Evolutionary conservation across 2,329 filamentous ascomycete species (phyloP).

Genomic region (Ophiostoma sp.): DNA sequence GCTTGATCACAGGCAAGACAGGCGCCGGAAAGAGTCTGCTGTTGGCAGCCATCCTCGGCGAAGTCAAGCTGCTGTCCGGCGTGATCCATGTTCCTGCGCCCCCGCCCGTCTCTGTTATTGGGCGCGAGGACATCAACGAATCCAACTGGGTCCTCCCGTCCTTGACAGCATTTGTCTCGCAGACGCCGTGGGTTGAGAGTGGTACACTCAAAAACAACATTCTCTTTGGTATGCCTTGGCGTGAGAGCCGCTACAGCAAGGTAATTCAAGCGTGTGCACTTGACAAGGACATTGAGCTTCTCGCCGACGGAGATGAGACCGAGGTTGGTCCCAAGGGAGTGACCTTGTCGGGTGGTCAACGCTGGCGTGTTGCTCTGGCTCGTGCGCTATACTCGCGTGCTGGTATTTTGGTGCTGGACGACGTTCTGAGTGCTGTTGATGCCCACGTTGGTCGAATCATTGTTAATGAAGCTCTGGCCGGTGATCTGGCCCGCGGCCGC

Average conservation of each 20-base stretch:
- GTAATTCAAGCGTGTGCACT: slow-evolving; percentile 45
- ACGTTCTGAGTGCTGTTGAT: slow-evolving; percentile 48
- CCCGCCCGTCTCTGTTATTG: slow-evolving; percentile 29
- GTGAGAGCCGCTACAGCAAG: slow-evolving; percentile 40
- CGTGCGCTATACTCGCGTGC: slow-evolving; percentile 44
- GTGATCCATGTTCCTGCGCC: slow-evolving; percentile 30
- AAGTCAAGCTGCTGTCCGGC: slow-evolving; percentile 37
- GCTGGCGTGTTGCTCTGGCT: slow-evolving; percentile 43
- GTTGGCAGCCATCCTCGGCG: slow-evolving; percentile 38
- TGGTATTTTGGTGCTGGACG: slow-evolving; percentile 44
- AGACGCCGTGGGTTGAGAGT: slow-evolving; percentile 46
- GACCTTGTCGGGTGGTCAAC: slow-evolving; percentile 43
- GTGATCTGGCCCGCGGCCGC: slow-evolving; percentile 46
- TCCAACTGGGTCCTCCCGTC: slow-evolving; percentile 36
- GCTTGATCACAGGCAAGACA: slow-evolving; percentile 38
- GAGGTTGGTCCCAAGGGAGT: slow-evolving; percentile 42
- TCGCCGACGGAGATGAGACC: slow-evolving; percentile 42
- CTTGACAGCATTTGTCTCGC: slow-evolving; percentile 43
- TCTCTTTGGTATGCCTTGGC: slow-evolving; percentile 40
- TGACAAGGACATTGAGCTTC: slow-evolving; percentile 40
- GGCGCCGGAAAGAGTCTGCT: slow-evolving; percentile 40
- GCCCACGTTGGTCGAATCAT: slow-evolving; percentile 44
- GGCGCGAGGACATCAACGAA: slow-evolving; percentile 28
- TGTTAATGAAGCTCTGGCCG: slow-evolving; percentile 47
- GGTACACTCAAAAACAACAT: slow-evolving; percentile 44